Evolutionary conservation across 352 stramenopile genomes (phyloP).

Genomic region (Phytopythium sindhum): DNA sequence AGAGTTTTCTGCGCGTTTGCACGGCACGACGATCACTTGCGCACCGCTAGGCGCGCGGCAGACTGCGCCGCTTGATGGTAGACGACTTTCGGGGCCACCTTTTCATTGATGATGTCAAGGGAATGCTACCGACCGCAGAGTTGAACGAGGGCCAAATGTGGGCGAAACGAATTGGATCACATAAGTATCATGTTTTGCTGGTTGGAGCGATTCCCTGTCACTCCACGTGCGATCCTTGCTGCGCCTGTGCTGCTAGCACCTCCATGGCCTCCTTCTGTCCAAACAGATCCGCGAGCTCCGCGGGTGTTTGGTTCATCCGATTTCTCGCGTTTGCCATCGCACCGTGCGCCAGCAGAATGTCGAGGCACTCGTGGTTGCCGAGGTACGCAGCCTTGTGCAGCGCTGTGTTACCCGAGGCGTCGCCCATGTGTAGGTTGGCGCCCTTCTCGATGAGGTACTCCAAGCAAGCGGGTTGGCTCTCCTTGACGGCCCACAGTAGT

Average conservation of each 20-base stretch:
- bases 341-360: conserved; percentile 26
- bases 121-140: neutral
- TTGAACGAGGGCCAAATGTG: neutral
- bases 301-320: conserved; percentile 29
- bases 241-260: conserved; percentile 11
- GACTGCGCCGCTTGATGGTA: neutral
- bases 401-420: conserved; percentile 34
- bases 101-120: neutral
- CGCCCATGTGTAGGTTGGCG: conserved; percentile 33
- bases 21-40: conserved; percentile 5
- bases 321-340: conserved; percentile 19
- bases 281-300: conserved; percentile 39
- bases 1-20: neutral
- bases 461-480: conserved; percentile 24
- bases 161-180: neutral
- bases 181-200: neutral
- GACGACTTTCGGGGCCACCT: neutral
- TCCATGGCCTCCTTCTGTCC: conserved; percentile 29
- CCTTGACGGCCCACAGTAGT: conserved; percentile 41
- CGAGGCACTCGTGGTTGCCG: conserved; percentile 26
- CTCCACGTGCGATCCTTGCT: neutral
- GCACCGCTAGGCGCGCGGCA: neutral
- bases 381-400: conserved; percentile 49
- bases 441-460: conserved; percentile 24
- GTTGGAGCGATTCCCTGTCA: neutral